phyloP scores from a whole-genome alignment of 2,329 filamentous ascomycete species.

The Phialophora verrucosa region DNA sequence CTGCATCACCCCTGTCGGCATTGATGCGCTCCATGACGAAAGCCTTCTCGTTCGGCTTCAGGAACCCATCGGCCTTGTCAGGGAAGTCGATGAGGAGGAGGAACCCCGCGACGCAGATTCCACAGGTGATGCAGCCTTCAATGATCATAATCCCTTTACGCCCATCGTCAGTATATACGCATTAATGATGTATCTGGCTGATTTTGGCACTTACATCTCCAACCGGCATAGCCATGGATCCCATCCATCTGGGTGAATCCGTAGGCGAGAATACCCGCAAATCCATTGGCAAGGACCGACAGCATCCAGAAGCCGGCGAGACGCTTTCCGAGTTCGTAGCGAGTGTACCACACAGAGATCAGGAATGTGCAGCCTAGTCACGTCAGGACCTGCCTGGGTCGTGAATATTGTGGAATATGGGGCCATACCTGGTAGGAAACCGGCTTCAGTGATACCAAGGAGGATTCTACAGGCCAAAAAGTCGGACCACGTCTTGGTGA shows the following conservation, averaged over 20 bases:
- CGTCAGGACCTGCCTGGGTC: background rate
- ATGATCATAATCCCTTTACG: conserved; percentile 39
- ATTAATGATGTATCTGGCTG: conserved; percentile 18
- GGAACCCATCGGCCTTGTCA: conserved; percentile 41
- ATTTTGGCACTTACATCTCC: conserved; percentile 43
- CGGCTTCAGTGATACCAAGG: conserved; percentile 43
- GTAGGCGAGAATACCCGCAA: conserved; percentile 48
- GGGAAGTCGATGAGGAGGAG: conserved; percentile 52
- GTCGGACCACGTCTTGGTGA: conserved; percentile 40
- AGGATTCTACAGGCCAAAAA: conserved; percentile 41
- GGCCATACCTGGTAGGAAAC: conserved; percentile 45
- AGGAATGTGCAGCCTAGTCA: conserved; percentile 45
- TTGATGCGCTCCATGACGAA: conserved; percentile 48
- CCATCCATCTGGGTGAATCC: conserved; percentile 44
- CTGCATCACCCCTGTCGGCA: conserved; percentile 46
- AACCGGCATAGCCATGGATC: conserved; percentile 44
- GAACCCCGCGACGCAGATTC: conserved; percentile 42
- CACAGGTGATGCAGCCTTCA: conserved; percentile 43
- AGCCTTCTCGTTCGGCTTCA: conserved; percentile 38
- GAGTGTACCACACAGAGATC: conserved; percentile 47
- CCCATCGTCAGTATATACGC: background rate
- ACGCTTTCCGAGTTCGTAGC: conserved; percentile 46
- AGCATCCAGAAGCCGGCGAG: conserved; percentile 40
- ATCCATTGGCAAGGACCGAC: conserved; percentile 39
- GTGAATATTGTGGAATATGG: background rate